Evolutionary conservation across 1,139 yeast genomes (phyloP).

Genomic region (Pichia sp.): DNA sequence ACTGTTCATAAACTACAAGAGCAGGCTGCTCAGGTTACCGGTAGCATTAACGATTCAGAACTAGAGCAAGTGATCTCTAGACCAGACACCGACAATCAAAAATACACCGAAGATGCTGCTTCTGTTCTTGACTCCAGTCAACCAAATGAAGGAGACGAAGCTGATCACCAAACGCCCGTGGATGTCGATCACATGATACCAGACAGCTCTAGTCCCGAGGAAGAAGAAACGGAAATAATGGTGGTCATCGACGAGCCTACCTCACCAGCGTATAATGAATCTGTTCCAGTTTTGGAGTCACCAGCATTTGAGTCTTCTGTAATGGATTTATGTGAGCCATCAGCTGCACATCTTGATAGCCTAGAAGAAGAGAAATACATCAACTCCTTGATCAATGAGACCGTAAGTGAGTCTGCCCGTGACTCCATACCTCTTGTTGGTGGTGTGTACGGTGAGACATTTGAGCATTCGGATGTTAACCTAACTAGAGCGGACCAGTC

Average conservation of each 20-base stretch:
- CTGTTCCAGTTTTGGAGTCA: too few species aligned
- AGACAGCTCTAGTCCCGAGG: too few species aligned
- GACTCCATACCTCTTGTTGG: background rate
- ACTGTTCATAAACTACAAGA: background rate
- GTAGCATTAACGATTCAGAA: conserved; percentile 1
- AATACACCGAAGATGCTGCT: background rate
- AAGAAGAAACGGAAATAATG: too few species aligned
- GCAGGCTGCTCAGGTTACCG: conserved; percentile 1
- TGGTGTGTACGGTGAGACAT: conserved; percentile 11
- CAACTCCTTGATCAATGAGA: conserved; percentile 20
- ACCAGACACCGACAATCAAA: background rate
- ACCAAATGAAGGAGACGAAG: background rate
- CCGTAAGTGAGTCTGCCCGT: conserved; percentile 3
- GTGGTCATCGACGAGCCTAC: too few species aligned
- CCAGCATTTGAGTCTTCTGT: conserved; percentile 24
- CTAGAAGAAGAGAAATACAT: conserved; percentile 21
- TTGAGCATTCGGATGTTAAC: conserved; percentile 3
- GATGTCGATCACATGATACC: too few species aligned
- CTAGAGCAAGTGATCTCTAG: conserved; percentile 3
- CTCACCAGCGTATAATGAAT: too few species aligned
- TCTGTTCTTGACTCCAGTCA: background rate
- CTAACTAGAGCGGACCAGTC: conserved; percentile 8
- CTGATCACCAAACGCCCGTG: too few species aligned
- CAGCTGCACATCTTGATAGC: conserved; percentile 4
- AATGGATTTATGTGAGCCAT: conserved; percentile 2